phyloP scores from a whole-genome alignment of 208 protist genomes.

The Strigomonas galati region DNA sequence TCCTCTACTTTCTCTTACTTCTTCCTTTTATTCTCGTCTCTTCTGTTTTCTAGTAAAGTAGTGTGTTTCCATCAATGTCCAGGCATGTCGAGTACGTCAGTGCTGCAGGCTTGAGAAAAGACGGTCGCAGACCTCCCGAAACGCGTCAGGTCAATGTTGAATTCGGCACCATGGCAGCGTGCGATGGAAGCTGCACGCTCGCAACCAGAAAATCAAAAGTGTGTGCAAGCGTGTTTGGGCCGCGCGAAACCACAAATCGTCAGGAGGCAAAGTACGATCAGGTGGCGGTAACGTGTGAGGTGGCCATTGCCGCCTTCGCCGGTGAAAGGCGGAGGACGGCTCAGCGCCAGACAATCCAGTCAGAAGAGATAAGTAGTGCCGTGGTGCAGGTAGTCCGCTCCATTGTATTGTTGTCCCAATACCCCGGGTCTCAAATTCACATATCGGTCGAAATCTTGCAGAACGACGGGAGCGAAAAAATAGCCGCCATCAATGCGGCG shows the following conservation, averaged over 20 bases:
- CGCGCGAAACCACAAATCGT: conserved; percentile 51
- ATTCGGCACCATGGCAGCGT: conserved; percentile 60
- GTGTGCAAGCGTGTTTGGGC: conserved; percentile 71
- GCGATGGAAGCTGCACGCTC: conserved; percentile 76
- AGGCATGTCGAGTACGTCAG: conserved; percentile 84
- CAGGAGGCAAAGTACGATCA: conserved; percentile 61
- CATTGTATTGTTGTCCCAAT: conserved; percentile 73
- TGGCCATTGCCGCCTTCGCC: conserved; percentile 76
- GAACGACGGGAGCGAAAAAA: conserved; percentile 79
- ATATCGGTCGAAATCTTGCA: conserved; percentile 77
- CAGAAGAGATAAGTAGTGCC: conserved; percentile 71
- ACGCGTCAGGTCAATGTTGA: conserved; percentile 49
- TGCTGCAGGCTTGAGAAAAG: conserved; percentile 70
- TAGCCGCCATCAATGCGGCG: conserved; percentile 83
- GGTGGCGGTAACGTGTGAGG: conserved; percentile 73
- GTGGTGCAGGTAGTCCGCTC: conserved; percentile 74
- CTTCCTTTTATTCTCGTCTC: too few relatives aligned
- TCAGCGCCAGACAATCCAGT: conserved; percentile 49
- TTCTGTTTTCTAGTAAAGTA: too few relatives aligned
- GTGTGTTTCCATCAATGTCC: conserved; percentile 22
- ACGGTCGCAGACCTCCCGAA: conserved; percentile 74
- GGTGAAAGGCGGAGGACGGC: conserved; percentile 58
- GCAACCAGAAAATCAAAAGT: conserved; percentile 53
- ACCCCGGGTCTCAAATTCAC: conserved; percentile 87
- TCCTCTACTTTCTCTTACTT: too few relatives aligned